Evolutionary conservation across 2,329 filamentous ascomycete genomes (phyloP).

Genomic region (Clarireedia monteithiana): DNA sequence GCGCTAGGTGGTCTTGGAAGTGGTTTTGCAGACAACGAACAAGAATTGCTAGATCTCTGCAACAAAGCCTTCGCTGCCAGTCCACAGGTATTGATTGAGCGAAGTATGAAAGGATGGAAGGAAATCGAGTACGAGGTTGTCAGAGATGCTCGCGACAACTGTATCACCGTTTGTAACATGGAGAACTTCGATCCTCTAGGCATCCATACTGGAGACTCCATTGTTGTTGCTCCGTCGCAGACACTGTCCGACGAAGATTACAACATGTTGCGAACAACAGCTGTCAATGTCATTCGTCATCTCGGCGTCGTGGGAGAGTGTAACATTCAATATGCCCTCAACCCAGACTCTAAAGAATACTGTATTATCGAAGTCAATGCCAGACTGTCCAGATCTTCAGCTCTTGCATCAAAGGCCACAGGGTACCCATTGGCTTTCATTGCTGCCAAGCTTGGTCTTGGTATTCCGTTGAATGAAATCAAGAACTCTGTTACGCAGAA

Average conservation of each 20-base stretch:
- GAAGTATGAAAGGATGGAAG: conserved; percentile 99
- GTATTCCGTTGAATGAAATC: conserved; percentile 88
- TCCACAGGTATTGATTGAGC: conserved; percentile 95
- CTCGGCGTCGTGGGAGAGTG: conserved; percentile 96
- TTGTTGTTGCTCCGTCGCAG: conserved; percentile 94
- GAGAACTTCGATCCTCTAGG: conserved; percentile 97
- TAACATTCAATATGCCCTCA: conserved; percentile 95
- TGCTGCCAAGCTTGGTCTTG: conserved; percentile 94
- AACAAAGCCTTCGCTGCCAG: conserved; percentile 88
- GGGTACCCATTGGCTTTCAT: conserved; percentile 97
- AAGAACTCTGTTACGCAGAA: conserved; percentile 98
- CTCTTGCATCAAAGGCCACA: conserved; percentile 94
- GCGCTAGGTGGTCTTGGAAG: conserved; percentile 93
- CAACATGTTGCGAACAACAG: conserved; percentile 95
- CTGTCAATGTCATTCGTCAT: conserved; percentile 97
- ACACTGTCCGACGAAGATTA: conserved; percentile 98
- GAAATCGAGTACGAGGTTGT: conserved; percentile 99
- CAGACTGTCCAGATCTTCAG: conserved; percentile 93
- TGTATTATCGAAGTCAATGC: conserved; percentile 98
- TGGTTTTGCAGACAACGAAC: conserved; percentile 87
- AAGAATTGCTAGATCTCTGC: conserved; percentile 89
- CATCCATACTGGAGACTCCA: conserved; percentile 97
- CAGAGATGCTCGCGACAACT: conserved; percentile 95
- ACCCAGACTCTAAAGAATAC: conserved; percentile 97
- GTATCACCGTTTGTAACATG: conserved; percentile 98